A percentile compares a stretch with the other conserved stretches of the same genome.
phyloP scores from a whole-genome alignment of 2,329 filamentous ascomycete genomes.

The Penicillium sp. region DNA sequence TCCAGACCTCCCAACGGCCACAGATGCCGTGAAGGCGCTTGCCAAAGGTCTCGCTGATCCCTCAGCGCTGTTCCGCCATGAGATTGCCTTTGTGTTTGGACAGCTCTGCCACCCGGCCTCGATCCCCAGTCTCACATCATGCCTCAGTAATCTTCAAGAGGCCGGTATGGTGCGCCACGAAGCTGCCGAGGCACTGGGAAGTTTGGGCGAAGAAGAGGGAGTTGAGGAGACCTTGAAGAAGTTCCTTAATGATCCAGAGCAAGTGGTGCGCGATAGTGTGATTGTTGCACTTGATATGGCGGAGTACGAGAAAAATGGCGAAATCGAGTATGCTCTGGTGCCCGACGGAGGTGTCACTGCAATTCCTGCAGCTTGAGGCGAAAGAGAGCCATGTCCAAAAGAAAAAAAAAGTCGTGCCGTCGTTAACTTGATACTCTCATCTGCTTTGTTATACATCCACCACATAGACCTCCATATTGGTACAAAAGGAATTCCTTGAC shows the following conservation, averaged over 20 bases:
- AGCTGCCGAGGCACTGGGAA: constrained; percentile 91
- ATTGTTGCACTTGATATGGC: constrained; percentile 97
- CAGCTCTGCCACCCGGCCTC: constrained; percentile 95
- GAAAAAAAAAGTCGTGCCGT: constrained; percentile 22
- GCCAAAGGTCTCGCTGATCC: constrained; percentile 78
- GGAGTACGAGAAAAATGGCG: constrained; percentile 84
- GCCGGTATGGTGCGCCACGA: constrained; percentile 96
- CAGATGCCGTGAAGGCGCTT: constrained; percentile 78
- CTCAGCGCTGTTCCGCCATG: constrained; percentile 91
- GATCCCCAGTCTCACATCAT: constrained; percentile 76
- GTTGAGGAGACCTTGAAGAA: constrained; percentile 78
- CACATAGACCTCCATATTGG: constrained; percentile 20
- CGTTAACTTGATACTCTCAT: constrained; percentile 26
- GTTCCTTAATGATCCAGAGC: constrained; percentile 84
- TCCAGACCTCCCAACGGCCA: constrained; percentile 80
- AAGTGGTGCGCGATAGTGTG: constrained; percentile 89
- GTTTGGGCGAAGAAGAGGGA: constrained; percentile 85
- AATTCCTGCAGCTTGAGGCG: constrained; percentile 25
- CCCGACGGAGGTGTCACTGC: constrained; percentile 49
- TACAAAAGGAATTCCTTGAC: constrained; percentile 7
- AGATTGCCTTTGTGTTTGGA: constrained; percentile 97
- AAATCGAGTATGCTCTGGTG: constrained; percentile 87
- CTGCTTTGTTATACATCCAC: constrained; percentile 26
- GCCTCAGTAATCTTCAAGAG: constrained; percentile 72
- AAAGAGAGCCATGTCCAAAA: no score